Percentiles rank a stretch among this genome's conserved stretches.
phyloP scores from a whole-genome alignment of 805 yeast species.

The Pachysolen tannophilus region DNA sequence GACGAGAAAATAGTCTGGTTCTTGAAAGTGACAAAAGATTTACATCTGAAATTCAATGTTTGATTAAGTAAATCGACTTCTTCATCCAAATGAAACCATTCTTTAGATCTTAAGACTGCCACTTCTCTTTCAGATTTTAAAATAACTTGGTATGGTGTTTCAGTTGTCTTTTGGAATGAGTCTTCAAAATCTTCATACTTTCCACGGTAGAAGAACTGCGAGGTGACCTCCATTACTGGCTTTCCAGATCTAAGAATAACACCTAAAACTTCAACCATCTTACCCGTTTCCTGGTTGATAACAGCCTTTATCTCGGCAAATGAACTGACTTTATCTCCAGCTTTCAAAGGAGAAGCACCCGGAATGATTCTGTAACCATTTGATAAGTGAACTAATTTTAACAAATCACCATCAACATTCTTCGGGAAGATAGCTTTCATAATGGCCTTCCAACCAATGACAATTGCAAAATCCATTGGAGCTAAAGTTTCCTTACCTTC shows the following conservation, averaged over 20 bases:
- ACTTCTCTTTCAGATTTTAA: constrained; percentile 77
- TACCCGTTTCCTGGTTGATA: constrained; percentile 86
- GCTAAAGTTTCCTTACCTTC: constrained; percentile 79
- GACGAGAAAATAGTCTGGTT: constrained; percentile 67
- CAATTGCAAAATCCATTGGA: constrained; percentile 99
- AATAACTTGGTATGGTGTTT: constrained; percentile 77
- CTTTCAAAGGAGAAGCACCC: constrained; percentile 82
- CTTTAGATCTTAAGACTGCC: constrained; percentile 90
- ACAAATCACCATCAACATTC: constrained; percentile 91
- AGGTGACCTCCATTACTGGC: constrained; percentile 89
- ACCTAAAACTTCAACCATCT: constrained; percentile 93
- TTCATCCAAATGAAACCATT: constrained; percentile 86
- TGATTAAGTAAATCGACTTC: constrained; percentile 66
- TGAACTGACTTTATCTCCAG: constrained; percentile 79
- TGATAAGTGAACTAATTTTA: constrained; percentile 89
- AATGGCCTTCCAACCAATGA: constrained; percentile 96
- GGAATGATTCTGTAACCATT: constrained; percentile 91
- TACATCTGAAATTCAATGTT: constrained; percentile 81
- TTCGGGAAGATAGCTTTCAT: constrained; percentile 97
- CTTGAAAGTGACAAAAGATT: constrained; percentile 78
- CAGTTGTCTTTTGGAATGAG: constrained; percentile 83
- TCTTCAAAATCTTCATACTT: constrained; percentile 78
- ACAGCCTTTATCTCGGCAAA: constrained; percentile 84
- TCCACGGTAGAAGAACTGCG: constrained; percentile 96
- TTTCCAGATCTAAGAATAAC: constrained; percentile 65